Conservation (phyloP, 768 basidiomycete genomes). For the Agaricus sinodeliciosus region DNA sequence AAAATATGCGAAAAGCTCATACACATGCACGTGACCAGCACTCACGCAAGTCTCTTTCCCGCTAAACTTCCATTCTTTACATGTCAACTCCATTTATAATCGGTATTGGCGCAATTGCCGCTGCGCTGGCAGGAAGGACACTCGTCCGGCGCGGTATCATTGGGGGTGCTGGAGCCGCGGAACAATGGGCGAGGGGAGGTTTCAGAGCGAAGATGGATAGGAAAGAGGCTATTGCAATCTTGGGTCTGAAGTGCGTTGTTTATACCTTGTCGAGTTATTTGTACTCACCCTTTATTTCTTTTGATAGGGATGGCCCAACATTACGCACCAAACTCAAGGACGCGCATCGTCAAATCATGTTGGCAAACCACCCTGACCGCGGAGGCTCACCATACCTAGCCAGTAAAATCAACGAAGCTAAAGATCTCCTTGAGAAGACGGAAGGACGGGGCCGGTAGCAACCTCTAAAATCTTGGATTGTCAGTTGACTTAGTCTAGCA, state of each 20-base stretch:
- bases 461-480: not conserved
- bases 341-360: constrained; percentile 94
- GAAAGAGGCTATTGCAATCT: constrained; percentile 84
- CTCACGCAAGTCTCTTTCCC: not conserved
- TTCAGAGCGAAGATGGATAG: constrained; percentile 96
- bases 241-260: constrained; percentile 80
- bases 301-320: constrained; percentile 67
- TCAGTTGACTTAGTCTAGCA: not conserved
- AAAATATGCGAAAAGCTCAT: no score
- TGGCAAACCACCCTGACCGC: constrained; percentile 97
- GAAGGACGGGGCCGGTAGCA: constrained; percentile 41
- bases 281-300: not conserved
- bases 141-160: constrained; percentile 58
- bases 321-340: constrained; percentile 84
- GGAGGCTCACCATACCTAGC: constrained; percentile 98
- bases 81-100: constrained; percentile 80
- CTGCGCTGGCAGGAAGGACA: constrained; percentile 69
- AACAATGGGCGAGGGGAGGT: constrained; percentile 89
- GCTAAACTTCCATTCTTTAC: not conserved
- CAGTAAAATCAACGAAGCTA: constrained; percentile 98
- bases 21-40: not conserved
- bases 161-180: constrained; percentile 54
- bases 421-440: constrained; percentile 83
- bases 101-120: constrained; percentile 72
- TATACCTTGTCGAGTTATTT: not conserved